Percentiles rank a stretch among this genome's conserved stretches.
These are phyloP conservation scores for Chaetomium globosum DNA, from an alignment of 2,329 filamentous ascomycete species.

Conservation along the genomic window DNA sequence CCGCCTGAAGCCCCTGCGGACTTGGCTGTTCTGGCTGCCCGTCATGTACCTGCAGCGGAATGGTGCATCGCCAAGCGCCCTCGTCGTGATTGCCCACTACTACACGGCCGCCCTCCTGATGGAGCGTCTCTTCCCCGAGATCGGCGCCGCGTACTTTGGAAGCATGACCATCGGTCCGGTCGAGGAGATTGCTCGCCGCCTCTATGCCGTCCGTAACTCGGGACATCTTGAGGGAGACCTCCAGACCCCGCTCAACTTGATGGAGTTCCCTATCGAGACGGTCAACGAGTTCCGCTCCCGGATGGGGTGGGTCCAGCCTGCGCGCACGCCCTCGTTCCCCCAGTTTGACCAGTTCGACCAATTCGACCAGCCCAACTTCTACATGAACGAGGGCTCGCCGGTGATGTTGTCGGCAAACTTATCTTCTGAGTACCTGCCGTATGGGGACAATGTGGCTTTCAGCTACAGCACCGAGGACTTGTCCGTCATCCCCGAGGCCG, in stretches of 20 bases:
- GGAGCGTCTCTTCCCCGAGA: conserved; percentile 88
- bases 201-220: conserved; percentile 68
- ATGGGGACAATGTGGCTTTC: conserved; percentile 59
- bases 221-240: conserved; percentile 59
- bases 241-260: conserved; percentile 65
- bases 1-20: conserved; percentile 81
- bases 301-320: conserved; percentile 67
- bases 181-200: conserved; percentile 79
- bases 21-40: conserved; percentile 96
- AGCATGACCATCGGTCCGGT: conserved; percentile 78
- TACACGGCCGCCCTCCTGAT: conserved; percentile 86
- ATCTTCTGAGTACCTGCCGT: conserved; percentile 53
- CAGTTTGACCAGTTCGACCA: conserved; percentile 61
- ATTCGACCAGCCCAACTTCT: conserved; percentile 60
- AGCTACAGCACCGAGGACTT: conserved; percentile 67
- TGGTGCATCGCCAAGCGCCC: conserved; percentile 72
- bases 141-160: conserved; percentile 85
- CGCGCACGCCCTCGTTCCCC: conserved; percentile 62
- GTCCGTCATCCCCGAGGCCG: conserved; percentile 56
- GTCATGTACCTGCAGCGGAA: conserved; percentile 79
- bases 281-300: conserved; percentile 69
- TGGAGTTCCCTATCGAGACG: conserved; percentile 72
- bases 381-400: conserved; percentile 48
- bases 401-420: conserved; percentile 47
- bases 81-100: conserved; percentile 86